Percentiles rank a stretch among this genome's conserved stretches.
Evolutionary conservation across 306 rosid species (phyloP).

Genomic region (Fagus sylvatica): DNA sequence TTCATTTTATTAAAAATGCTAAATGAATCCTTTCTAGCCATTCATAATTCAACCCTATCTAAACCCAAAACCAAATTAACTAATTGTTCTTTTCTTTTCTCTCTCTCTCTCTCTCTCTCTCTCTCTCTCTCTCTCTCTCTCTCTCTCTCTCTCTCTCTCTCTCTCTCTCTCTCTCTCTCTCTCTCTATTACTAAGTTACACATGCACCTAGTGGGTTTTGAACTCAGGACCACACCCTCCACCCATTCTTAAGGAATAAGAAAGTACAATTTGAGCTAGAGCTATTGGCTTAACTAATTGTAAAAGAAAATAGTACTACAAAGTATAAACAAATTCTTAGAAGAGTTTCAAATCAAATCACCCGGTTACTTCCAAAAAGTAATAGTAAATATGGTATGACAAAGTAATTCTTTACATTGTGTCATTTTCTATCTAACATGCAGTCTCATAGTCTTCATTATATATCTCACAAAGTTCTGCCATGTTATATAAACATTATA

Average conservation of each 20-base stretch:
- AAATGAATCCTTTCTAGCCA: too few relatives aligned
- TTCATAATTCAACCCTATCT: not conserved
- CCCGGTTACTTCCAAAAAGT: not conserved
- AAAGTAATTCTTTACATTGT: not conserved
- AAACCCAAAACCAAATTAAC: not conserved
- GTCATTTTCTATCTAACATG: not conserved
- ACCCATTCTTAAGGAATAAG: too few relatives aligned
- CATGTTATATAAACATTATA: not conserved
- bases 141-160: too few relatives aligned
- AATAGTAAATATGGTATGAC: not conserved
- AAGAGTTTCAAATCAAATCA: not conserved
- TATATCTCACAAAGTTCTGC: not conserved
- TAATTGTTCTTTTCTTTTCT: too few relatives aligned
- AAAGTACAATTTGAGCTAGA: too few relatives aligned
- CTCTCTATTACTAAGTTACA: too few relatives aligned
- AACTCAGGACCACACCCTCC: too few relatives aligned
- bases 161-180: too few relatives aligned
- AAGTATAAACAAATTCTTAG: not conserved
- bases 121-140: too few relatives aligned
- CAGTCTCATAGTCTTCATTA: not conserved
- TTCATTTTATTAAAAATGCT: too few relatives aligned
- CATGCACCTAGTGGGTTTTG: too few relatives aligned
- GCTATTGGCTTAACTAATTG: not conserved
- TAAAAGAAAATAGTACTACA: not conserved
- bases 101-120: too few relatives aligned